phyloP scores from a whole-genome alignment of 805 yeast genomes.

The Metschnikowia rubicola region DNA sequence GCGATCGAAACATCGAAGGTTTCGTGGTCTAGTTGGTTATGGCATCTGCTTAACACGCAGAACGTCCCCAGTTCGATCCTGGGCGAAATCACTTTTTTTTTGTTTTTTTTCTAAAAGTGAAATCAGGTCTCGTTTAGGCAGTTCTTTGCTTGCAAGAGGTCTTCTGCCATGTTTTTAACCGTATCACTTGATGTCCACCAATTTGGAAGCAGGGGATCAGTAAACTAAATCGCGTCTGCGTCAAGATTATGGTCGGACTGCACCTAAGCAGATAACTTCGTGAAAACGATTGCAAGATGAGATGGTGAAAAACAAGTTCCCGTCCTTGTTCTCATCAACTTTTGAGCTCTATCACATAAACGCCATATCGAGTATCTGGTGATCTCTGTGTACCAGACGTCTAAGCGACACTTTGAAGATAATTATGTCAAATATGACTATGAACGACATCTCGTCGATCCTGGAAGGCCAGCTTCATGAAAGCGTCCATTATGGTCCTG shows the following conservation, averaged over 20 bases:
- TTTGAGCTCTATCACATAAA: no score
- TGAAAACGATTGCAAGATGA: background rate
- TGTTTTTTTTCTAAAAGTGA: no score
- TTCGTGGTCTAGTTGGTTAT: constrained; percentile 86
- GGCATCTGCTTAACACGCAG: constrained; percentile 27
- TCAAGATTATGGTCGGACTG: background rate
- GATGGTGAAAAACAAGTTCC: background rate
- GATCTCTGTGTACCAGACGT: no score
- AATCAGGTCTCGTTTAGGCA: no score
- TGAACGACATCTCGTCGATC: background rate
- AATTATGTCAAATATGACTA: background rate
- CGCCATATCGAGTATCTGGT: no score
- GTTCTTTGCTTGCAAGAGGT: no score
- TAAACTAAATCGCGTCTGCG: no score
- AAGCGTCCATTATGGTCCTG: constrained; percentile 57
- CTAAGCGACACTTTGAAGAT: background rate
- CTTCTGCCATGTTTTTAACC: no score
- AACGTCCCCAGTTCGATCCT: constrained; percentile 27
- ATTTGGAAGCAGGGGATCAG: no score
- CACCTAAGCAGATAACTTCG: background rate
- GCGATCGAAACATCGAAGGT: constrained; percentile 1
- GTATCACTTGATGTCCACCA: no score
- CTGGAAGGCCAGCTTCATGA: constrained; percentile 3
- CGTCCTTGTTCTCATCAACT: no score
- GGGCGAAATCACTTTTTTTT: constrained; percentile 39